These are phyloP conservation scores for Erythrobasidium yunnanense DNA, from an alignment of 768 basidiomycete species.

Conservation along the genomic window DNA sequence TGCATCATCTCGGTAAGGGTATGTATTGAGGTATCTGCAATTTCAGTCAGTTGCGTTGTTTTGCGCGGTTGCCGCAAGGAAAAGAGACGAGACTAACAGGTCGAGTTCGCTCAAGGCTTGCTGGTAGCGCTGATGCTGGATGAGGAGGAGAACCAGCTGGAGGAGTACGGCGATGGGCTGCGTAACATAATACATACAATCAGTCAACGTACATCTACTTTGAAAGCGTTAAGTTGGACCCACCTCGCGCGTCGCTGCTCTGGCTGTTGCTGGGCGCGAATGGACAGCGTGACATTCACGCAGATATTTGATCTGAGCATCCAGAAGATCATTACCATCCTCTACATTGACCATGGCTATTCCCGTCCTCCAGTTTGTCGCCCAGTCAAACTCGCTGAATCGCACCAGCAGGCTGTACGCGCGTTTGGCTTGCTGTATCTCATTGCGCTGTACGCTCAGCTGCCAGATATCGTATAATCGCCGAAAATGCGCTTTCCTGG, in stretches of 20 bases:
- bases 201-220: background rate
- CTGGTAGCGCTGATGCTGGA: background rate
- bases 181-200: background rate
- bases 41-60: background rate
- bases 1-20: conserved; percentile 24
- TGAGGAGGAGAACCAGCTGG: conserved; percentile 8
- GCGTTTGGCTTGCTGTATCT: conserved; percentile 1
- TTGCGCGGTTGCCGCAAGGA: background rate
- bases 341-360: conserved; percentile 17
- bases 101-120: conserved; percentile 28
- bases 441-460: conserved; percentile 13
- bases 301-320: conserved; percentile 8
- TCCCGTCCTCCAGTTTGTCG: conserved; percentile 18
- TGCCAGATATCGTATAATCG: conserved; percentile 23
- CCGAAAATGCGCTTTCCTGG: conserved; percentile 10
- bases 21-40: conserved; percentile 11
- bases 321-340: background rate
- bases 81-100: conserved; percentile 14
- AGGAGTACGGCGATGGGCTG: background rate
- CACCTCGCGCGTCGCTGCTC: conserved; percentile 4
- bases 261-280: background rate
- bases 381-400: conserved; percentile 23
- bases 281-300: conserved; percentile 10
- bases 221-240: background rate
- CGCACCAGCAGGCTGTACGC: conserved; percentile 24